Percentiles rank a stretch among this genome's conserved stretches.
phyloP scores from a whole-genome alignment of 148 eudicot genomes.

The Fagopyrum tataricum region DNA sequence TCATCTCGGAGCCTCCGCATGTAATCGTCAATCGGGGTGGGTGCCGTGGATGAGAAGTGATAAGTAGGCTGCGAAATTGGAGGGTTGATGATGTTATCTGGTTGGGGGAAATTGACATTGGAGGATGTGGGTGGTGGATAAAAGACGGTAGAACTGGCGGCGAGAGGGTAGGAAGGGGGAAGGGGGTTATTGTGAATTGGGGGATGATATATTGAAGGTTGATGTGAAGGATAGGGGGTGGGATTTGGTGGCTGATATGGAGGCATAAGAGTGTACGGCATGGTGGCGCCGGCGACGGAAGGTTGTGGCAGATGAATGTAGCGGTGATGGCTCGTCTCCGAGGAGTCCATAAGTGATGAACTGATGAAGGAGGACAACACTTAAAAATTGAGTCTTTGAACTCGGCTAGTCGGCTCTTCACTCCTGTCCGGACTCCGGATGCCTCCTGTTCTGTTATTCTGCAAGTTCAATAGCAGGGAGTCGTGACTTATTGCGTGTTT shows the following conservation, averaged over 20 bases:
- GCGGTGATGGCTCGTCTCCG: neutral
- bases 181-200: neutral
- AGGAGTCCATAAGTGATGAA: neutral
- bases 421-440: too few species aligned
- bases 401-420: too few species aligned
- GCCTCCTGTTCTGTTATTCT: too few species aligned
- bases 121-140: constrained; percentile 4
- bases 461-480: too few species aligned
- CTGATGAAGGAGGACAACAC: too few species aligned
- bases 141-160: neutral
- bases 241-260: neutral
- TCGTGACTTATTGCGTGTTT: too few species aligned
- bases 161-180: neutral
- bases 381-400: too few species aligned
- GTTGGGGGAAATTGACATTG: neutral
- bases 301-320: neutral
- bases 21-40: constrained; percentile 8
- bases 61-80: neutral
- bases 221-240: neutral
- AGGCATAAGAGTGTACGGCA: neutral
- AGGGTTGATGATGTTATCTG: neutral
- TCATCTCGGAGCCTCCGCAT: constrained; percentile 52
- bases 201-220: neutral
- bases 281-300: neutral
- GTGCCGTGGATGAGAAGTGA: neutral